phyloP scores from a whole-genome alignment of 345 rosid genomes.

The Aquilaria yunnanensis region DNA sequence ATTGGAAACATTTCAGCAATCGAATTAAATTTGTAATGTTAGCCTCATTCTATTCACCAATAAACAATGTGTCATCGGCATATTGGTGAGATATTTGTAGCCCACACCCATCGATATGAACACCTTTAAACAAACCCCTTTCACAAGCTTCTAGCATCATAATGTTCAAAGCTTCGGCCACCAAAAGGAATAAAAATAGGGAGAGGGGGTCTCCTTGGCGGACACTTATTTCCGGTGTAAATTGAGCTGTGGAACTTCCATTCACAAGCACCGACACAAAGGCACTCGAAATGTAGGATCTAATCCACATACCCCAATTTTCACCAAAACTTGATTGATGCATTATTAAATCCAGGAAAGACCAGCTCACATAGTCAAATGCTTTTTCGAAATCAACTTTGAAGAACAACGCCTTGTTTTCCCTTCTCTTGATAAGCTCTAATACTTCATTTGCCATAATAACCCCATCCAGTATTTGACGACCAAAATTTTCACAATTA shows the following conservation, averaged over 20 bases:
- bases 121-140: too few relatives aligned
- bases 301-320: background rate
- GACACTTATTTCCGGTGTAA: background rate
- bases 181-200: too few relatives aligned
- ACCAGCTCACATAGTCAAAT: background rate
- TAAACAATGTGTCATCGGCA: too few relatives aligned
- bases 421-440: background rate
- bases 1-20: background rate
- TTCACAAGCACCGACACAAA: background rate
- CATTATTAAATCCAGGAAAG: background rate
- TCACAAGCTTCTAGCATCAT: too few relatives aligned
- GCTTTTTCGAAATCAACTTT: background rate
- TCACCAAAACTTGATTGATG: background rate
- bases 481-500: background rate
- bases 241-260: background rate
- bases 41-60: too few relatives aligned
- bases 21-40: too few relatives aligned
- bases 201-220: background rate
- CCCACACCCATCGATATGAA: too few relatives aligned
- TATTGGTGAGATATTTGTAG: too few relatives aligned
- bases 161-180: background rate
- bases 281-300: background rate
- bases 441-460: background rate
- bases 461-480: too few relatives aligned
- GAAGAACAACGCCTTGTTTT: background rate